Base-by-base conservation (phyloP, 2,329 filamentous ascomycete genomes). In the Alternaria incomplexa region DNA sequence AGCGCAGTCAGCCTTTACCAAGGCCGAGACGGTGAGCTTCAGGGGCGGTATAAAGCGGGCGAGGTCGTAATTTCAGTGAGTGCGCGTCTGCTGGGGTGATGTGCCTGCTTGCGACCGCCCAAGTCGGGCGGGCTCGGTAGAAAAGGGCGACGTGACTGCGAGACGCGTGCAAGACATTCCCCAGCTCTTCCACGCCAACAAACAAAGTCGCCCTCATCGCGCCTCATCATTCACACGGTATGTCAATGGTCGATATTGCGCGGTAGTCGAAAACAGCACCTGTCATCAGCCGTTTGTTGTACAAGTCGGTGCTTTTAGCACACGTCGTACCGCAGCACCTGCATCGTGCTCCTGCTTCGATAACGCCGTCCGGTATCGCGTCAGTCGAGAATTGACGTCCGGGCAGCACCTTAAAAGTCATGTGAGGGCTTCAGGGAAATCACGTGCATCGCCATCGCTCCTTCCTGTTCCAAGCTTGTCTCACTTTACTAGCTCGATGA, bases 51-150 rank as follows among this genome's bases (percentile, higher is more conserved):
- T 55, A 55, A 48, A 15, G 61, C 48, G 48, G 51, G 58, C 53
- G 30, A 36, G 56, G 65, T 57, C 54, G 50, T 67, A 58, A 65
- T 67, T 65, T 65, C 58, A 68, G 64, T 64, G 60, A 69, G 63
- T 62, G 69, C 58, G 64, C 56, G 46, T 58, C 56, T 58, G 28
- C 58, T 60, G 52, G 61, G 50, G 55, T 53, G 45, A 61, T 50
- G 59, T 46, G 59, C 55, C 52, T 50, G 56, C 30, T 57, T 58
- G 56, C 56, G 56, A 58, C 55, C 23, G 58, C 56, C 50, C 56
- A 58, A 59, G 55, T 30, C 44, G 32, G 60, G 60, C 50, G 48
- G 56, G 60, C 48, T 62, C 60, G 51, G 50, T 62, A 58, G 56
- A 48, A 59, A 48, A 48, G 56, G 50, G 60, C 50, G 56, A 59